A percentile compares a stretch with the other conserved stretches of the same genome.
Evolutionary conservation across 108 stramenopile genomes (phyloP).

Genomic region (Nannochloropsis gaditana): DNA sequence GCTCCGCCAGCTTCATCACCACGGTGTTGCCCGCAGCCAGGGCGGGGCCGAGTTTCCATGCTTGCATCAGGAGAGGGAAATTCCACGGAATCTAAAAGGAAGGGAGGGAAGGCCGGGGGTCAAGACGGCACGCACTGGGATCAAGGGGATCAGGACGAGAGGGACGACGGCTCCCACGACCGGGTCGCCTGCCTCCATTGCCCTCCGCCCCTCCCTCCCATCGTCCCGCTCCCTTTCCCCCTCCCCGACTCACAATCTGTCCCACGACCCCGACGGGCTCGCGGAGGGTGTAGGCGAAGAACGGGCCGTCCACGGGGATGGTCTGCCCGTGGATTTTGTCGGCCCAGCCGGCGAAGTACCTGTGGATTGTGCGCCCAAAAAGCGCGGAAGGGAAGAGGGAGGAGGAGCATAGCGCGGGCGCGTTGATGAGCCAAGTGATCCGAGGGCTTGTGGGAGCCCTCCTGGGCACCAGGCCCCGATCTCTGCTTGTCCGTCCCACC

Average conservation of each 20-base stretch:
- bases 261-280: slow-evolving; percentile 74
- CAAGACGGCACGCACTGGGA: not conserved
- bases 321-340: slow-evolving; percentile 54
- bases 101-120: not conserved
- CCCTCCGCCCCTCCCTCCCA: no score
- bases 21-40: slow-evolving; percentile 77
- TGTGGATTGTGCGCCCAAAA: not conserved
- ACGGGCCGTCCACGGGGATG: slow-evolving; percentile 39
- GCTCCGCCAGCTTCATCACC: slow-evolving; percentile 88
- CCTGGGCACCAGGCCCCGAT: no score
- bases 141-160: slow-evolving; percentile 6
- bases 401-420: not conserved
- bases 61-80: slow-evolving; percentile 68
- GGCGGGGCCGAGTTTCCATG: slow-evolving; percentile 79
- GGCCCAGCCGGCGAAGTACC: slow-evolving; percentile 59
- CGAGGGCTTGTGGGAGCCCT: not conserved
- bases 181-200: no score
- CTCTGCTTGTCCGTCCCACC: not conserved
- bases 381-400: not conserved
- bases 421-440: not conserved
- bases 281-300: slow-evolving; percentile 37
- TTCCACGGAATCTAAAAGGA: slow-evolving; percentile 67
- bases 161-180: no score
- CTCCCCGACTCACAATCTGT: slow-evolving; percentile 54
- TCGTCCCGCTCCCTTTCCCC: not conserved